phyloP scores from a whole-genome alignment of 2,329 filamentous ascomycete species.

The Pseudogymnoascus sp. region DNA sequence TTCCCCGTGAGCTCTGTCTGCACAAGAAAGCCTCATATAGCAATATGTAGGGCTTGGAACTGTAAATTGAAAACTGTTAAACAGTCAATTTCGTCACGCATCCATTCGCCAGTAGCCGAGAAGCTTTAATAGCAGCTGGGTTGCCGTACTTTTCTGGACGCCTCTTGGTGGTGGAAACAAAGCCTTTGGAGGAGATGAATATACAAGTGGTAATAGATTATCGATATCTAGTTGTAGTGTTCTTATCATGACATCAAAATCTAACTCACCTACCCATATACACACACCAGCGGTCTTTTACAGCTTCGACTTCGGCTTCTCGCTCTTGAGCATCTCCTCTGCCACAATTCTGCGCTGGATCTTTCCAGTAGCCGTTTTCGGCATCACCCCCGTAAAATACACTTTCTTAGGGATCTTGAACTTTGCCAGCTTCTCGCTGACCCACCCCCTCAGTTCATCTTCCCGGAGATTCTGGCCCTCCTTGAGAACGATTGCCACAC shows the following conservation, averaged over 20 bases:
- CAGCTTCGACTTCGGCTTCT: slow-evolving; percentile 41
- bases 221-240: not conserved
- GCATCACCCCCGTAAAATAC: slow-evolving; percentile 77
- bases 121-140: not conserved
- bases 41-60: not conserved
- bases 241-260: not conserved
- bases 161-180: not conserved
- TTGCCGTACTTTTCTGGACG: not conserved
- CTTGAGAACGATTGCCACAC: slow-evolving; percentile 67
- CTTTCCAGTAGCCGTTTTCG: slow-evolving; percentile 88
- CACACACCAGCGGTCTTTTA: not conserved
- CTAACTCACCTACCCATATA: not conserved
- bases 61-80: not conserved
- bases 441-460: slow-evolving; percentile 59
- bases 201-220: not conserved
- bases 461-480: slow-evolving; percentile 46
- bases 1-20: not conserved
- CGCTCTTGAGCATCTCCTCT: slow-evolving; percentile 71
- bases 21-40: not conserved
- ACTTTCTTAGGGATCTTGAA: slow-evolving; percentile 84
- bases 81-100: not conserved
- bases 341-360: slow-evolving; percentile 81
- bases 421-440: slow-evolving; percentile 62
- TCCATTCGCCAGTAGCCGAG: not conserved
- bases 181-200: not conserved